phyloP scores from a whole-genome alignment of 352 stramenopile genomes.

The Globisporangium apiculatum region DNA sequence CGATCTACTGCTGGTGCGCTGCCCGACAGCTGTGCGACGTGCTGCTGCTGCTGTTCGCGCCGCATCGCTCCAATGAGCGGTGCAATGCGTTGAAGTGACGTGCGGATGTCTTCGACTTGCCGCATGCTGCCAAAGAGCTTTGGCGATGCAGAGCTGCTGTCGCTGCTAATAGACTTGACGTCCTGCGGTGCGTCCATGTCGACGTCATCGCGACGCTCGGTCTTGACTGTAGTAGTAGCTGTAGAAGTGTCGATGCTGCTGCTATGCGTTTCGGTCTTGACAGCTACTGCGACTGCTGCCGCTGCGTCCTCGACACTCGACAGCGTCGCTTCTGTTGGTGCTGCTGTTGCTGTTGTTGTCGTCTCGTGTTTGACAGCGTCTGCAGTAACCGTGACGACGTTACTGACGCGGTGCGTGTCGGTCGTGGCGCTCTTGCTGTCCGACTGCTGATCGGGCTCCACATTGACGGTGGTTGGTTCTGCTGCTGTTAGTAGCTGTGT shows the following conservation, averaged over 20 bases:
- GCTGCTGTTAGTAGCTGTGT: too few species aligned
- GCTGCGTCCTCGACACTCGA: too few species aligned
- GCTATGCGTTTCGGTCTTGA: neutral
- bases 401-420: too few species aligned
- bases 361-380: neutral
- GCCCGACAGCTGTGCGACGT: too few species aligned
- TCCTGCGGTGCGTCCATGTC: neutral
- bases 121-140: conserved; percentile 32
- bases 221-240: neutral
- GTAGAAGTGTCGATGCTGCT: neutral
- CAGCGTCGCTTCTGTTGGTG: neutral
- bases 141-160: neutral
- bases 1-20: too few species aligned
- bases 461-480: too few species aligned
- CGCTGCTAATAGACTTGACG: neutral
- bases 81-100: conserved; percentile 28
- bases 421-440: too few species aligned
- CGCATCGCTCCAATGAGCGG: conserved; percentile 7
- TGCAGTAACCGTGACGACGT: too few species aligned
- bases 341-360: neutral
- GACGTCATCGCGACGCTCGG: neutral
- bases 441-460: too few species aligned
- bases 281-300: neutral
- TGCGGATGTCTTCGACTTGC: conserved; percentile 40
- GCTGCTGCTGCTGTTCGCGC: neutral